These are phyloP conservation scores for Dryadomyces quercivorus DNA, from an alignment of 2,329 filamentous ascomycete species.

Conservation along the genomic window DNA sequence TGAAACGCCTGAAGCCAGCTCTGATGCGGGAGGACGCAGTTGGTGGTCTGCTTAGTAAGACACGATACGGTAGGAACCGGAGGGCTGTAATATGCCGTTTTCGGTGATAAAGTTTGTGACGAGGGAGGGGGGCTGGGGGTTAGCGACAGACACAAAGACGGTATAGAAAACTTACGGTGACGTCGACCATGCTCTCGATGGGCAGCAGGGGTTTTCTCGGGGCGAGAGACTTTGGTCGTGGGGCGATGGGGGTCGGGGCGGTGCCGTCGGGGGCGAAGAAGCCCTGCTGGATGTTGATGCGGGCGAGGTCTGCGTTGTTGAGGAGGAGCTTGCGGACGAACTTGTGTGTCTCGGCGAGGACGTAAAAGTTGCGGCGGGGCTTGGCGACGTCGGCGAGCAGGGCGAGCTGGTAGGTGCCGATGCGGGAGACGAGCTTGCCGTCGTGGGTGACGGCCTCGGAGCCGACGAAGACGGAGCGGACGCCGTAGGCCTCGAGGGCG, in stretches of 20 bases:
- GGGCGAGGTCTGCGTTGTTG: conserved; percentile 58
- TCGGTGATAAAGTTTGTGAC: conserved; percentile 68
- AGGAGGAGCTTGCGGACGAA: conserved; percentile 81
- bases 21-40: no score
- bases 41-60: conserved; percentile 8
- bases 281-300: conserved; percentile 58
- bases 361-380: conserved; percentile 56
- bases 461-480: conserved; percentile 56
- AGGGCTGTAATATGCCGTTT: conserved; percentile 41
- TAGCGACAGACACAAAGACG: not conserved
- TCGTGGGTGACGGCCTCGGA: conserved; percentile 88
- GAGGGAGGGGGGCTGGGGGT: conserved; percentile 47
- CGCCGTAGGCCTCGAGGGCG: conserved; percentile 51
- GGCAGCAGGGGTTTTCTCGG: conserved; percentile 21
- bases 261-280: conserved; percentile 58
- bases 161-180: conserved; percentile 38
- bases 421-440: conserved; percentile 78
- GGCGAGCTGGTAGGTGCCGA: conserved; percentile 80
- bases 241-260: conserved; percentile 22
- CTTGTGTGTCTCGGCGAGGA: conserved; percentile 92
- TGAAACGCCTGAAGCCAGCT: no score
- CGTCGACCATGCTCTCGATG: conserved; percentile 50
- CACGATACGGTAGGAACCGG: conserved; percentile 9
- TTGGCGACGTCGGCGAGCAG: conserved; percentile 56
- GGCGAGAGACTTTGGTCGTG: conserved; percentile 9